A percentile compares a stretch with the other conserved stretches of the same genome.
These are phyloP conservation scores for Parastagonospora avenae DNA, from an alignment of 2,329 filamentous ascomycete genomes.

Conservation along the genomic window DNA sequence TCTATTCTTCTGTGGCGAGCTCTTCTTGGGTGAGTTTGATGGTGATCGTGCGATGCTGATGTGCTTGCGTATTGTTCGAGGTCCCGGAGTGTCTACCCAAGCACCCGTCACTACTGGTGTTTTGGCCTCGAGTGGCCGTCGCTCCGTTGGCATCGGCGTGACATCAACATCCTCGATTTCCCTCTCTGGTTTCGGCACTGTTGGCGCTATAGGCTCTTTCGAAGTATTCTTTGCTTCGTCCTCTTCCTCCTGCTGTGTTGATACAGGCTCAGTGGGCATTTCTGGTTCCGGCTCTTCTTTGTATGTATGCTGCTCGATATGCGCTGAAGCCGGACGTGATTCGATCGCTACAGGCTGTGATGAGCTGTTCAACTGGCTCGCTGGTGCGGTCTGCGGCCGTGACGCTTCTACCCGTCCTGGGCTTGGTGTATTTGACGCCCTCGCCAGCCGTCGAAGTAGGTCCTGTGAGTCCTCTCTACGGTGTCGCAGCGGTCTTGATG, in stretches of 20 bases:
- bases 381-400: constrained; percentile 29
- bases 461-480: constrained; percentile 52
- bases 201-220: constrained; percentile 5
- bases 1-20: constrained; percentile 18
- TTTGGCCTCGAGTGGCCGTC: constrained; percentile 35
- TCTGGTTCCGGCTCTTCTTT: constrained; percentile 6
- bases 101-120: constrained; percentile 55
- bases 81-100: constrained; percentile 55
- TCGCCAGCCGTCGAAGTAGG: constrained; percentile 52
- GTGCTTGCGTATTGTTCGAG: constrained; percentile 25
- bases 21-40: constrained; percentile 25
- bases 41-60: constrained; percentile 12
- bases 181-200: constrained; percentile 7
- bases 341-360: constrained; percentile 14
- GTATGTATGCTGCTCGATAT: not conserved
- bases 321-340: not conserved
- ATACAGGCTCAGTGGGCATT: constrained; percentile 1
- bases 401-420: constrained; percentile 36
- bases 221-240: constrained; percentile 12
- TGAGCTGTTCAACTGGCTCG: constrained; percentile 16
- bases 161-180: constrained; percentile 22
- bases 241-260: constrained; percentile 6
- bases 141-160: constrained; percentile 36
- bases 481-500: constrained; percentile 33
- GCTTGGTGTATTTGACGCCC: constrained; percentile 55